Base-by-base conservation (phyloP, 225 moss, liverwort and hornwort genomes). In the Marchantia paleacea region DNA sequence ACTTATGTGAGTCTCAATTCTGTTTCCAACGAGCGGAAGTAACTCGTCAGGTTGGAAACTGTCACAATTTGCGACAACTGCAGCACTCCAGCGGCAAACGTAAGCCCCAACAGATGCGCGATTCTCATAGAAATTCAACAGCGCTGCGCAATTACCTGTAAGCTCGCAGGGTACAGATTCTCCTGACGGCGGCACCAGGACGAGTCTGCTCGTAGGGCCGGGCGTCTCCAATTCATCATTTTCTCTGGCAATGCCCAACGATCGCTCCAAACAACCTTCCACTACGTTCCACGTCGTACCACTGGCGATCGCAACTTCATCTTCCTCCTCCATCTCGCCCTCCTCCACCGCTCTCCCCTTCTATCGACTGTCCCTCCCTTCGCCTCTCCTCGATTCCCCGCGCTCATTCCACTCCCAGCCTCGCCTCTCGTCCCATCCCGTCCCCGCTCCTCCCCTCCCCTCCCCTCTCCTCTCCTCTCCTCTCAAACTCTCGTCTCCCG, bases 131-230 rank as follows among this genome's bases (percentile, higher is more conserved):
- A 73, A 14, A 9, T 47, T 39, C 39, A 39, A 39, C 39, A 12
- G 1, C 6, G 70, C 53, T 20, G 50, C 47, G 12, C 61, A 39
- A 47, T 10, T 66, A 85, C 82, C 83, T 52, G 80, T 83, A 19
- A 86, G 71, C 79, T 86, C 86, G 69, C 86, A 86, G 0, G 86
- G 86, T 66, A 60, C 75, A 8, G 52, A 55, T n/a, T 68, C 67
- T 50, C 9, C 67, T 12, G 80, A 51, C 14, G 75, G 70, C 48
- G 81, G 64, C 24, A 81, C 81, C 30, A 86, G 83, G 74, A 81
- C 78, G 10, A 86, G 53, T 51, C 54, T 61, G 78, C 83, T 71
- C 50, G 81, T 75, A 26, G 75, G 52, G 9, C 54, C 75, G 7
- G 86, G 54, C 0, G 69, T 79, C 64, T 78, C 80, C 16, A 67